Percentiles rank a stretch among this genome's conserved stretches.
Evolutionary conservation across 345 rosid species (phyloP).

Genomic region (Eucalyptus polyanthemos): DNA sequence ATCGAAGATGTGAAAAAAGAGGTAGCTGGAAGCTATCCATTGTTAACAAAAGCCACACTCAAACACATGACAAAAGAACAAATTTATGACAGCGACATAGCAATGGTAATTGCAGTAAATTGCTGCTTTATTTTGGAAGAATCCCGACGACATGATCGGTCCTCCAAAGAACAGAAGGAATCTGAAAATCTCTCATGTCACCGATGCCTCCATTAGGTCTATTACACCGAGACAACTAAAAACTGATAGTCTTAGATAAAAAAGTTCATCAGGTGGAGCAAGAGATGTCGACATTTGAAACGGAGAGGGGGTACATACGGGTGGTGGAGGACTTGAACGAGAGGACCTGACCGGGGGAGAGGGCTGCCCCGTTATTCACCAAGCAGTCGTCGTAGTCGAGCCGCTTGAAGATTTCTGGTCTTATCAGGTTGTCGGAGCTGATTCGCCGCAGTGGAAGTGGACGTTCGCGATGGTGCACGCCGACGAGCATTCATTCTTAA

Average conservation of each 20-base stretch:
- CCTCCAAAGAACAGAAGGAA: background rate
- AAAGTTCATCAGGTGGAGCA: too few relatives aligned
- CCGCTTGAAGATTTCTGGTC: too few relatives aligned
- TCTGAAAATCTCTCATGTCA: background rate
- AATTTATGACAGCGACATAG: background rate
- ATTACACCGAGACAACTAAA: background rate
- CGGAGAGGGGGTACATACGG: too few relatives aligned
- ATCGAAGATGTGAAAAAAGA: background rate
- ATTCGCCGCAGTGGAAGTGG: background rate
- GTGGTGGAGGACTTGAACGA: too few relatives aligned
- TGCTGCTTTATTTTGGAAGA: background rate
- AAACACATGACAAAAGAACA: background rate
- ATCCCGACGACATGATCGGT: background rate
- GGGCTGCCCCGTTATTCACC: too few relatives aligned
- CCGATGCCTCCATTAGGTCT: background rate
- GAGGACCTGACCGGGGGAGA: too few relatives aligned
- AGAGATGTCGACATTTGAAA: too few relatives aligned
- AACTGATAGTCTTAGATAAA: background rate
- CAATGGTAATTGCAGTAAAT: background rate
- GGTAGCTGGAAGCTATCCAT: background rate
- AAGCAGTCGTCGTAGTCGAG: too few relatives aligned
- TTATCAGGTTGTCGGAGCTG: background rate
- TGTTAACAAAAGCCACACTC: background rate
- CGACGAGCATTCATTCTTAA: background rate
- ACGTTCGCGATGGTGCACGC: background rate